Evolutionary conservation across 345 rosid species (phyloP), one percentile per base, ranked within the genome.

Genomic region (Garcia nutans): DNA sequence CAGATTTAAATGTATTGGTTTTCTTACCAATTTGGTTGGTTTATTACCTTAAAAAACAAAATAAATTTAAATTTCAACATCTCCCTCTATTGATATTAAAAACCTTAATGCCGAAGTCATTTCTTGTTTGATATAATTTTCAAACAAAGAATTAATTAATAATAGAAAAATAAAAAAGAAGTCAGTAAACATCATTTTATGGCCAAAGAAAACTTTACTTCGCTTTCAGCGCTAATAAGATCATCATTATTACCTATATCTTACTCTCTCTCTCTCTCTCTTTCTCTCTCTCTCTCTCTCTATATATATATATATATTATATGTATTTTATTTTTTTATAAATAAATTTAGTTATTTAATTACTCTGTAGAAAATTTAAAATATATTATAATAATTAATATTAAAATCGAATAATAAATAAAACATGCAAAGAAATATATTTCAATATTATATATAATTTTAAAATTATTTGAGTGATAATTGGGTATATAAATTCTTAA

Each of bases 121-220:
- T 13, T 69, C 65, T n/a, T 41, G 22, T 61, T 69, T 61, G 15
- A n/a, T 42, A 37, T 42, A 37, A n/a, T 33, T 62, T 42, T 11
- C 22, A 24, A 10, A 17, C 23, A 31, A 49, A 3, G 5, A 0
- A 37, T 37, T 37, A 37, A 37, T 37, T 7, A 44, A 52, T 52
- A 10, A 9, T 3, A 23, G 6, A 59, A 59, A n/a, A 24, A 22
- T 3, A 15, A n/a, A 55, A 10, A 55, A n/a, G 20, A 70, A 47
- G 75, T 79, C 7, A 74, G 82, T 79, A 79, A 74, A 74, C 78
- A 64, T 74, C 78, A 45, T 70, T 79, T 62, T 79, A 78, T 17
- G 6, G 17, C 47, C 10, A 60, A 11, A 16, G 10, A 60, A 17
- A 16, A 3, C 10, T 52, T 52, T 71, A 65, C 13, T 59, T 77